A percentile compares a stretch with the other conserved stretches of the same genome.
Evolutionary conservation across 352 stramenopile genomes (phyloP).

Genomic region (Blastocystis sp.): DNA sequence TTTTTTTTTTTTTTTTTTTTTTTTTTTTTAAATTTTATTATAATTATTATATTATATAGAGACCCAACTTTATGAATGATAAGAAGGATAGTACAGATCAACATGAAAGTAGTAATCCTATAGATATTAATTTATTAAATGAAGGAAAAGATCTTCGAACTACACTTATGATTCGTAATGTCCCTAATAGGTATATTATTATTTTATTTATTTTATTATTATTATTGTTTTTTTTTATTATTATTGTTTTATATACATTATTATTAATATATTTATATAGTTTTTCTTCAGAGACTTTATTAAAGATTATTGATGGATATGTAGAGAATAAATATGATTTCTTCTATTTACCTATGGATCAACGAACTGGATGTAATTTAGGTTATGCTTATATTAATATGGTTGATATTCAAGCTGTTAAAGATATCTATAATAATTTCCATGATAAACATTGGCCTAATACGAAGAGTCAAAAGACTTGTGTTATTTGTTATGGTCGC

Average conservation of each 20-base stretch:
- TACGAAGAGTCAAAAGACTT: conserved; percentile 98
- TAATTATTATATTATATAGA: too few relatives aligned
- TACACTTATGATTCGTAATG: conserved; percentile 98
- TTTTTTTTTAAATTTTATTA: too few relatives aligned
- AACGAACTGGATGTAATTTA: conserved; percentile 99
- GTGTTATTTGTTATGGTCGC: conserved; percentile 86
- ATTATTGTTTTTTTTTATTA: too few relatives aligned
- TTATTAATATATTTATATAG: too few relatives aligned
- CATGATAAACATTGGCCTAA: conserved; percentile 65
- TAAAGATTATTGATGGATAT: conserved; percentile 78
- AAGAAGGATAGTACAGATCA: too few relatives aligned
- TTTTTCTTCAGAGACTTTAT: conserved; percentile 85
- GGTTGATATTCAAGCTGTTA: conserved; percentile 53
- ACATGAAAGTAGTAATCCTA: too few relatives aligned
- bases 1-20: too few relatives aligned
- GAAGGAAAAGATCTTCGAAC: conserved; percentile 65
- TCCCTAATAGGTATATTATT: conserved; percentile 99
- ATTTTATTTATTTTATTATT: too few relatives aligned
- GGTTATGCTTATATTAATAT: conserved; percentile 99
- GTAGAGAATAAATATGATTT: conserved; percentile 79
- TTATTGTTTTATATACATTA: too few relatives aligned
- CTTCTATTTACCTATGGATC: conserved; percentile 99
- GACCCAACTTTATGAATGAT: too few relatives aligned
- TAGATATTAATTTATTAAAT: conserved; percentile 18
- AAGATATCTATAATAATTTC: conserved; percentile 42